Evolutionary conservation across 2,329 filamentous ascomycete genomes (phyloP).

Genomic region (Aspergillus awamori): DNA sequence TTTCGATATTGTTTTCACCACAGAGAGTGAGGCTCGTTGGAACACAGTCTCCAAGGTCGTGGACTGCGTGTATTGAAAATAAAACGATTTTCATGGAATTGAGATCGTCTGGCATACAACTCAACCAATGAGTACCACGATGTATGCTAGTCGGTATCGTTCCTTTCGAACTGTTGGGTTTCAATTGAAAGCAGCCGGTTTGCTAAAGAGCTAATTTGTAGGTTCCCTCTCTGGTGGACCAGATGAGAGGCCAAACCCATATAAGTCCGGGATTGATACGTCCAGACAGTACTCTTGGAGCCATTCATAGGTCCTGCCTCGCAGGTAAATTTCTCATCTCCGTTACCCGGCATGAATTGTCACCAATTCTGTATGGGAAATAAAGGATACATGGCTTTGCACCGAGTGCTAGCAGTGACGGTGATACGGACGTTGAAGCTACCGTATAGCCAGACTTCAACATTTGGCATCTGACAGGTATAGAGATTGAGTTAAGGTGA

Average conservation of each 20-base stretch:
- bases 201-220: slow-evolving; percentile 1
- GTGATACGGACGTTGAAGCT: slow-evolving; percentile 24
- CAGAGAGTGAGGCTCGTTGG: slow-evolving; percentile 29
- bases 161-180: slow-evolving; percentile 15
- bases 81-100: slow-evolving; percentile 11
- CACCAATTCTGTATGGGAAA: slow-evolving; percentile 31
- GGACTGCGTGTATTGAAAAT: slow-evolving; percentile 29
- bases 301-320: slow-evolving; percentile 35
- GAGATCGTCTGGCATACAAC: slow-evolving; percentile 9
- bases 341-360: slow-evolving; percentile 27
- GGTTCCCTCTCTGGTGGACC: background rate
- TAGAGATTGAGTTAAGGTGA: slow-evolving; percentile 28
- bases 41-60: slow-evolving; percentile 18
- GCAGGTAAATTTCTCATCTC: slow-evolving; percentile 33
- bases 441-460: slow-evolving; percentile 22
- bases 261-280: no score
- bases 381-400: slow-evolving; percentile 20
- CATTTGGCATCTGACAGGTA: slow-evolving; percentile 18
- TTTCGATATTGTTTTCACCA: slow-evolving; percentile 29
- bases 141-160: slow-evolving; percentile 8
- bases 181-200: slow-evolving; percentile 21
- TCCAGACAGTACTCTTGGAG: slow-evolving; percentile 17
- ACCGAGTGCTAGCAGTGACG: background rate
- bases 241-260: slow-evolving; percentile 4
- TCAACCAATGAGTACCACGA: slow-evolving; percentile 1